Conservation (phyloP, 164 flowering plant genomes). For the Sedum album region DNA sequence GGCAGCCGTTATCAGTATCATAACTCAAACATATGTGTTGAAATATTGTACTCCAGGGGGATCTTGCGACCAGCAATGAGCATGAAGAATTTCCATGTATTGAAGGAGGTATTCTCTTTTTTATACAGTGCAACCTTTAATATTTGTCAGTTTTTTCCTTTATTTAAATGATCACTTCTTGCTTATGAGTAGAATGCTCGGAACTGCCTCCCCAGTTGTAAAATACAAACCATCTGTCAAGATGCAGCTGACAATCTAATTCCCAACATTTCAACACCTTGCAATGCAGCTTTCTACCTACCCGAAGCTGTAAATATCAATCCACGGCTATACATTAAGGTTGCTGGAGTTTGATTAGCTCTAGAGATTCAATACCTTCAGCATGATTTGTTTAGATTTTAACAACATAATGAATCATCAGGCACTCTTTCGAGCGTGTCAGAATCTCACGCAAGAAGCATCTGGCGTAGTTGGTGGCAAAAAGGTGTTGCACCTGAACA, state of each 20-base stretch:
- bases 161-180: constrained; percentile 8
- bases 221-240: constrained; percentile 45
- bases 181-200: constrained; percentile 61
- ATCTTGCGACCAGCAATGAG: constrained; percentile 72
- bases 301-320: constrained; percentile 83
- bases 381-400: neutral
- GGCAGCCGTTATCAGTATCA: constrained; percentile 1
- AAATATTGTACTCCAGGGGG: constrained; percentile 44
- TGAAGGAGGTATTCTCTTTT: too few species aligned
- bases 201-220: constrained; percentile 63
- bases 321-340: constrained; percentile 78
- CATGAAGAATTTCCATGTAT: constrained; percentile 42
- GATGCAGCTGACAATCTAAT: constrained; percentile 52
- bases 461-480: constrained; percentile 23
- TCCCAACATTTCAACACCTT: constrained; percentile 56
- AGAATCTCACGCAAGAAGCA: constrained; percentile 34
- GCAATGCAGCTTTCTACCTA: constrained; percentile 68
- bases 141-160: neutral
- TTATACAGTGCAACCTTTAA: too few species aligned
- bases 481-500: constrained; percentile 43
- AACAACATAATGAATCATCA: constrained; percentile 15
- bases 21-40: too few species aligned
- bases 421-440: constrained; percentile 82
- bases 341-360: constrained; percentile 14
- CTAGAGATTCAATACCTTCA: neutral